Conservation (phyloP, 129 eudicot species). For the Helianthus annuus region HanXRQr2.0-SUNRISE NC_035445.2:140274233-140274732, state of each 20-base stretch:
- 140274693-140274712: constrained; percentile 35
- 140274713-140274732: constrained; percentile 39
- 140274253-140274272: neutral
- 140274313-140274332: constrained; percentile 65
- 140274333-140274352: constrained; percentile 92
- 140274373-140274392: constrained; percentile 68
- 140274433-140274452: constrained; percentile 76
- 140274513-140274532: constrained; percentile 41
- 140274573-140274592: constrained; percentile 21
- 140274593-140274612: constrained; percentile 85
- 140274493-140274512: neutral
- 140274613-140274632: constrained; percentile 73
- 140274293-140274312: constrained; percentile 42
- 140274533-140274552: constrained; percentile 66
- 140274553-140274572: constrained; percentile 38
- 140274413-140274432: constrained; percentile 59
- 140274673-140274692: constrained; percentile 25
- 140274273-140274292: constrained; percentile 28
- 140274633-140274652: constrained; percentile 41
- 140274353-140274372: constrained; percentile 65
- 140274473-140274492: constrained; percentile 25
- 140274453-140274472: constrained; percentile 65
- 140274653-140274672: neutral
- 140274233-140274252: constrained; percentile 23
- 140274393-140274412: constrained; percentile 86